phyloP scores from a whole-genome alignment of 2,329 filamentous ascomycete genomes.

The Pezicula radicicola region DNA sequence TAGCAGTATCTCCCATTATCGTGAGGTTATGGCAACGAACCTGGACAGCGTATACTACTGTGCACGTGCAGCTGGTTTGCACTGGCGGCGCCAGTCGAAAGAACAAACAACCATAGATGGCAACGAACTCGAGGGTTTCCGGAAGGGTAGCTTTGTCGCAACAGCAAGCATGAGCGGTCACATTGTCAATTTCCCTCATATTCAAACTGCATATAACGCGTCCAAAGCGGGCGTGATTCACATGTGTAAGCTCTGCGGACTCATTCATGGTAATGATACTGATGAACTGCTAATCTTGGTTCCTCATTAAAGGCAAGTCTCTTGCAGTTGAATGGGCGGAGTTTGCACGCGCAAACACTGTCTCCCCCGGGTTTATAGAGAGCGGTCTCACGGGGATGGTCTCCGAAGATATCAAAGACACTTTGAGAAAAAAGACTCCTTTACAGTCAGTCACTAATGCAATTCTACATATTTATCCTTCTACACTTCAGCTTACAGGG shows the following conservation, averaged over 20 bases:
- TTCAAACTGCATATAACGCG: conserved; percentile 73
- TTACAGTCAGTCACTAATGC: conserved; percentile 47
- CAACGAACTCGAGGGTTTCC: conserved; percentile 56
- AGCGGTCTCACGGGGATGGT: conserved; percentile 70
- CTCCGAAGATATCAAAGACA: conserved; percentile 61
- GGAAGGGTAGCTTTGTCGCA: conserved; percentile 69
- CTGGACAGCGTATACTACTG: conserved; percentile 77
- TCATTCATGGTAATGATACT: background rate
- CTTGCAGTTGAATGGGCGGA: conserved; percentile 75
- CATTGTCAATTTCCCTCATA: conserved; percentile 74
- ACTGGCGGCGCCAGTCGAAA: conserved; percentile 68
- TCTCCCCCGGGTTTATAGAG: conserved; percentile 73
- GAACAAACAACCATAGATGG: conserved; percentile 63
- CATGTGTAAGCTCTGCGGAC: conserved; percentile 44
- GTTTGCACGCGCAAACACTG: conserved; percentile 69
- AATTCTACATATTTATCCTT: no score
- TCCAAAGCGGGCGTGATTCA: conserved; percentile 65
- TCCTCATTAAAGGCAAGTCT: conserved; percentile 51
- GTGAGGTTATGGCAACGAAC: conserved; percentile 67
- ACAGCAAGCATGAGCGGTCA: conserved; percentile 78
- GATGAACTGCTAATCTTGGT: background rate
- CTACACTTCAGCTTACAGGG: no score
- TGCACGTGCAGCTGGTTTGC: conserved; percentile 64
- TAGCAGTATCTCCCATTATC: conserved; percentile 60
- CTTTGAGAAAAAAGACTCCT: conserved; percentile 77